These are phyloP conservation scores for Eleusine coracana DNA, from an alignment of 176 grass and related monocot genomes.

Conservation along the genomic window DNA sequence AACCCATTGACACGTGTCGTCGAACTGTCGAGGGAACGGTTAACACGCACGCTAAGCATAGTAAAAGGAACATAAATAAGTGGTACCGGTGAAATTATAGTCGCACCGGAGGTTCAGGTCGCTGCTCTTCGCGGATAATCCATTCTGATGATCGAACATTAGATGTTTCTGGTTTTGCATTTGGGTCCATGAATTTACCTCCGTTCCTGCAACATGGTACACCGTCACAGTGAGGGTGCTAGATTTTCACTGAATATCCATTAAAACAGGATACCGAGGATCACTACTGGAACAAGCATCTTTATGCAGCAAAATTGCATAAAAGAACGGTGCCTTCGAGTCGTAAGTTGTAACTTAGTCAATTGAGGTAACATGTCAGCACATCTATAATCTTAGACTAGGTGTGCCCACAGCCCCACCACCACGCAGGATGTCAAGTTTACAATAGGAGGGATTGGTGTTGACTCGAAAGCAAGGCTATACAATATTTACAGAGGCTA, in stretches of 20 bases:
- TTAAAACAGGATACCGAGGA: not conserved
- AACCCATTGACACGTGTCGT: slow-evolving; percentile 21
- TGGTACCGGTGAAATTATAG: slow-evolving; percentile 12
- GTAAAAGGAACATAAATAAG: not conserved
- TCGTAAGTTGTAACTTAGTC: not conserved
- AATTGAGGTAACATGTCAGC: slow-evolving; percentile 15
- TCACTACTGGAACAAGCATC: not conserved
- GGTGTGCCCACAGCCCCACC: slow-evolving; percentile 6
- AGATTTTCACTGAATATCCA: too few species aligned
- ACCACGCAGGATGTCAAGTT: not conserved
- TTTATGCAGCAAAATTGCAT: not conserved
- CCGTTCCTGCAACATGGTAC: not conserved
- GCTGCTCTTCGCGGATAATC: not conserved
- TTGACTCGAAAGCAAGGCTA: not conserved
- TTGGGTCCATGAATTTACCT: not conserved
- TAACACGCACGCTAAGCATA: not conserved
- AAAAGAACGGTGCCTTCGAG: not conserved
- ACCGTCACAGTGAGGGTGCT: too few species aligned
- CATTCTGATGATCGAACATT: not conserved
- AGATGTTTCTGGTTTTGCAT: not conserved
- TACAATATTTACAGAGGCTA: slow-evolving; percentile 9
- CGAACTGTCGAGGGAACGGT: not conserved
- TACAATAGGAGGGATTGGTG: not conserved
- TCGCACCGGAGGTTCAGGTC: not conserved
- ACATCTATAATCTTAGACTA: not conserved